Evolutionary conservation across 2,329 filamentous ascomycete genomes (phyloP).

Genomic region (Xylaria multiplex): DNA sequence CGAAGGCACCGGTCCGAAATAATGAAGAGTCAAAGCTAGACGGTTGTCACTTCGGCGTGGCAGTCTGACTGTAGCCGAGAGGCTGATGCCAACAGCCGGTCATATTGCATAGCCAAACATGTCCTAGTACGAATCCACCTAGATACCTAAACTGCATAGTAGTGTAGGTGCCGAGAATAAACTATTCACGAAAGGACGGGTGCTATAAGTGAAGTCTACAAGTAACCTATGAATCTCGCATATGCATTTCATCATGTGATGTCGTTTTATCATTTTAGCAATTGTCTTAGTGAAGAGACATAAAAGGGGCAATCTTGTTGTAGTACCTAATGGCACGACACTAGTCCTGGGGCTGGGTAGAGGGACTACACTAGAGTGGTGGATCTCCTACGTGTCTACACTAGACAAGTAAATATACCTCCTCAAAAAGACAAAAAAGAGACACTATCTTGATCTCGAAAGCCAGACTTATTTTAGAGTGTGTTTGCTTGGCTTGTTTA

Average conservation of each 20-base stretch:
- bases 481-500: background rate
- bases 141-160: background rate
- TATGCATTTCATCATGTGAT: conserved; percentile 38
- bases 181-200: background rate
- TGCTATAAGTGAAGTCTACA: background rate
- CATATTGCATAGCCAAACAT: background rate
- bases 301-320: background rate
- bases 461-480: background rate
- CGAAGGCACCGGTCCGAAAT: conserved; percentile 37
- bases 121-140: conserved; percentile 22
- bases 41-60: conserved; percentile 1
- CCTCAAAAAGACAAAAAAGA: too few species aligned
- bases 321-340: too few species aligned
- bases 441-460: too few species aligned
- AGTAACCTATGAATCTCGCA: conserved; percentile 18
- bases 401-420: background rate
- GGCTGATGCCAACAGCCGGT: conserved; percentile 29
- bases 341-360: too few species aligned
- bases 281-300: background rate
- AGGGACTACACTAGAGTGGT: too few species aligned
- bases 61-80: background rate
- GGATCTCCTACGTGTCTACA: too few species aligned
- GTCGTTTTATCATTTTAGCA: background rate
- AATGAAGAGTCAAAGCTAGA: background rate
- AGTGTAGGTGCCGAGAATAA: background rate